phyloP scores from a whole-genome alignment of 2,329 filamentous ascomycete genomes.

The Fusarium nurragi region DNA sequence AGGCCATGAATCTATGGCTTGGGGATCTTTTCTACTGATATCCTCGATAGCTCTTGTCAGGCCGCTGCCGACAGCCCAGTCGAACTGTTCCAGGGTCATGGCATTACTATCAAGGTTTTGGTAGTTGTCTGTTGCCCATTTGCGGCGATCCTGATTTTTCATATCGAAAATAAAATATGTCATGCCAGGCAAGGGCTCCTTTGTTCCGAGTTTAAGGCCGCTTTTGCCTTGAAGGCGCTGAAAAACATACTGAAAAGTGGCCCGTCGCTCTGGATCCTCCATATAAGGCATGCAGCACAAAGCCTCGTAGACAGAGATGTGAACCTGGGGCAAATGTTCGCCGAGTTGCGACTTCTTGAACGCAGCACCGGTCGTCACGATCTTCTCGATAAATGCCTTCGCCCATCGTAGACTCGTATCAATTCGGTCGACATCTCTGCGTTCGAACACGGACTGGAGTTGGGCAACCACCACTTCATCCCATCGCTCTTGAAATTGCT shows the following conservation, averaged over 20 bases:
- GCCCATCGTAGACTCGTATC: slow-evolving; percentile 67
- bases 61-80: slow-evolving; percentile 83
- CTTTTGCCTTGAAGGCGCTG: slow-evolving; percentile 75
- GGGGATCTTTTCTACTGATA: slow-evolving; percentile 61
- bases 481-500: slow-evolving; percentile 66
- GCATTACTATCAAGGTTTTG: slow-evolving; percentile 63
- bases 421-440: slow-evolving; percentile 70
- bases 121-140: slow-evolving; percentile 53
- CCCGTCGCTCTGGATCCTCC: slow-evolving; percentile 59
- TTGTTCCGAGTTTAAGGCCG: slow-evolving; percentile 78
- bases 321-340: slow-evolving; percentile 63
- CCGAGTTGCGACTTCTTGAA: slow-evolving; percentile 60
- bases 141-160: slow-evolving; percentile 65
- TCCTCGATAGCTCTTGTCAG: slow-evolving; percentile 73
- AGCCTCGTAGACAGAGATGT: slow-evolving; percentile 87
- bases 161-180: slow-evolving; percentile 79
- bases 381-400: slow-evolving; percentile 62
- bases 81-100: slow-evolving; percentile 79
- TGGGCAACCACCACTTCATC: slow-evolving; percentile 61
- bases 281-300: slow-evolving; percentile 86
- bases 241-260: slow-evolving; percentile 84
- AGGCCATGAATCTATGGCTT: slow-evolving; percentile 49
- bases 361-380: slow-evolving; percentile 57
- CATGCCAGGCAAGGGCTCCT: slow-evolving; percentile 80
- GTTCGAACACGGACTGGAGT: slow-evolving; percentile 66